Percentiles rank a stretch among this genome's conserved stretches.
Evolutionary conservation across 257 asterid genomes (phyloP).

Genomic region (Gentiana dahurica): DNA sequence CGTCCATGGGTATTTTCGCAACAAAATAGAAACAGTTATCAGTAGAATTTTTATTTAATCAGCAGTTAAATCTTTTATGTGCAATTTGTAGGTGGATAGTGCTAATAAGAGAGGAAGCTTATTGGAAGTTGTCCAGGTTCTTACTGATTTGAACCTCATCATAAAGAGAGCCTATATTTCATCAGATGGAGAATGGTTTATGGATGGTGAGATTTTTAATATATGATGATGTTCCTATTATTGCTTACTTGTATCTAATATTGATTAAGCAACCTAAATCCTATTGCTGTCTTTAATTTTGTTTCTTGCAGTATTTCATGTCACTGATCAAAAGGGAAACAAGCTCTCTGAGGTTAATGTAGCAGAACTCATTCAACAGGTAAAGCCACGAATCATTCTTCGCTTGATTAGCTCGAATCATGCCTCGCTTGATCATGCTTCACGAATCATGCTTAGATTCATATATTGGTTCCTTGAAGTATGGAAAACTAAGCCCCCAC

Average conservation of each 20-base stretch:
- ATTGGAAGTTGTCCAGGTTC: slow-evolving; percentile 83
- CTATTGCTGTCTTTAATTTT: slow-evolving; percentile 3
- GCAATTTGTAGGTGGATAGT: slow-evolving; percentile 65
- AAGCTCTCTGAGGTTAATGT: slow-evolving; percentile 51
- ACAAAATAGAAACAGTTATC: too few relatives aligned
- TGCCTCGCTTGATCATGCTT: too few relatives aligned
- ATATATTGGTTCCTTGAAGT: background rate
- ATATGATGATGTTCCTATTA: background rate
- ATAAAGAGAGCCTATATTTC: slow-evolving; percentile 81
- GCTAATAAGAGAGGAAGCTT: slow-evolving; percentile 81
- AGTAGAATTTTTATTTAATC: background rate
- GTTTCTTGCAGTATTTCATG: slow-evolving; percentile 64
- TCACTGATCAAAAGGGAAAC: slow-evolving; percentile 67
- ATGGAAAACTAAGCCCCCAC: too few relatives aligned
- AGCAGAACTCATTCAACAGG: slow-evolving; percentile 68
- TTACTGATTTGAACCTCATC: slow-evolving; percentile 68
- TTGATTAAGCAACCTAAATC: background rate
- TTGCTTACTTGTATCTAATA: background rate
- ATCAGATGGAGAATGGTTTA: slow-evolving; percentile 95
- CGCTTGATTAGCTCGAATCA: too few relatives aligned
- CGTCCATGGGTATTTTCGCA: background rate
- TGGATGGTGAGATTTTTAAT: slow-evolving; percentile 59
- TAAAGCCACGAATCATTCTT: slow-evolving; percentile 6
- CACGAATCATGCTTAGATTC: background rate
- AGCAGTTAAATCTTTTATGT: background rate